Conservation (phyloP, 768 basidiomycete species). For the Tubosaeta sp. region DNA sequence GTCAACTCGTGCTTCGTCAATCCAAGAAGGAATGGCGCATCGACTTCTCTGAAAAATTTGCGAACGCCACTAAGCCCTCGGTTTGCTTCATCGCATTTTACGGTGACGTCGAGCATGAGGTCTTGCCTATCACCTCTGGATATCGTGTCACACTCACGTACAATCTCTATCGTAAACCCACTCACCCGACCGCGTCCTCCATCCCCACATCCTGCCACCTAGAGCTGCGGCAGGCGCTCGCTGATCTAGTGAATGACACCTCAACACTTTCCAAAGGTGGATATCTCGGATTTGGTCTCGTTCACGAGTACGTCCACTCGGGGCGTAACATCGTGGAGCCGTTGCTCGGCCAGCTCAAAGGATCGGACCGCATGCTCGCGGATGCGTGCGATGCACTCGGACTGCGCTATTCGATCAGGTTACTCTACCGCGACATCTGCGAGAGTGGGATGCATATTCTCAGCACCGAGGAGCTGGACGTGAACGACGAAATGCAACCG, state of each 20-base stretch:
- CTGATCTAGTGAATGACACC: background rate
- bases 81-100: too few species aligned
- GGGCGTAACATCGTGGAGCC: background rate
- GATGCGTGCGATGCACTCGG: too few species aligned
- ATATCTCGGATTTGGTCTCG: constrained; percentile 10
- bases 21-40: constrained; percentile 32
- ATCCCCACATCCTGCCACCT: background rate
- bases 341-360: constrained; percentile 9
- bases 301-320: constrained; percentile 8
- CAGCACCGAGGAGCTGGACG: too few species aligned
- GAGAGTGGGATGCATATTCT: too few species aligned
- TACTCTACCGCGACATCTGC: too few species aligned
- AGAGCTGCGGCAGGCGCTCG: background rate
- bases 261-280: constrained; percentile 3
- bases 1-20: constrained; percentile 37
- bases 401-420: too few species aligned
- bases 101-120: too few species aligned
- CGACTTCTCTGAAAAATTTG: constrained; percentile 30
- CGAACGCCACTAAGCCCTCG: background rate
- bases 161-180: constrained; percentile 26
- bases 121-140: too few species aligned
- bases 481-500: too few species aligned
- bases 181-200: background rate
- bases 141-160: constrained; percentile 30
- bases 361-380: too few species aligned